Evolutionary conservation across 371 early-diverging fungal genomes (phyloP), one percentile per base, ranked within the genome.

Genomic region (Fennellomyces sp.): DNA sequence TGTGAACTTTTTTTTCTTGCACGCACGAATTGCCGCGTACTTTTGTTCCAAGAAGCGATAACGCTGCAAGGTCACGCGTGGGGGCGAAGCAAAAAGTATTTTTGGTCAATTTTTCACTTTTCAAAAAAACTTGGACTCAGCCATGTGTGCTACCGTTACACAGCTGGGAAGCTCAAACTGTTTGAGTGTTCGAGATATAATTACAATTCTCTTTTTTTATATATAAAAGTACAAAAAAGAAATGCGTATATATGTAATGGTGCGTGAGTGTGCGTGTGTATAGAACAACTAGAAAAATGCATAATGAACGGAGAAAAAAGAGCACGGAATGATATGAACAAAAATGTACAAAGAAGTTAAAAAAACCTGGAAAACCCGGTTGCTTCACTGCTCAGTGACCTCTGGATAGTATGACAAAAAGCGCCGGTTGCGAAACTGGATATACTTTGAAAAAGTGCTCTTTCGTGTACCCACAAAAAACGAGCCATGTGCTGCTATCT

Each of bases 361-460:
- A 45, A 45, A 45, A 15, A 45, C n/a, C 5, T 39, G 35, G 35
- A n/a, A n/a, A n/a, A n/a, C n/a, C n/a, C n/a, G n/a, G 8, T 33
- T 13, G 35, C 13, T 33, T 45, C n/a, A 45, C 19, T 19, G 45
- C 45, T 45, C 52, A 33, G 30, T 26, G 25, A 31, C 52, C 8
- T 27, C 17, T 47, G 61, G 55, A 35, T 73, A 76, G 60, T 65
- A 51, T 6, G 55, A 45, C 30, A 58, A 62, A 30, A 69, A 70
- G 21, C 73, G 61, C 27, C 53, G 54, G 17, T 65, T 63, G 42
- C 75, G 60, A 36, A 63, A 61, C 15, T 70, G 63, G 47, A 76
- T 75, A 53, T 81, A 81, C 15, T 69, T 70, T 49, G 78, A 76
- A 49, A 81, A 81, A 0, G 81, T 81, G 49, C 73, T 74, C 41